Evolutionary conservation across 140 eudicot genomes (phyloP).

Genomic region (Flaveria floridana): DNA sequence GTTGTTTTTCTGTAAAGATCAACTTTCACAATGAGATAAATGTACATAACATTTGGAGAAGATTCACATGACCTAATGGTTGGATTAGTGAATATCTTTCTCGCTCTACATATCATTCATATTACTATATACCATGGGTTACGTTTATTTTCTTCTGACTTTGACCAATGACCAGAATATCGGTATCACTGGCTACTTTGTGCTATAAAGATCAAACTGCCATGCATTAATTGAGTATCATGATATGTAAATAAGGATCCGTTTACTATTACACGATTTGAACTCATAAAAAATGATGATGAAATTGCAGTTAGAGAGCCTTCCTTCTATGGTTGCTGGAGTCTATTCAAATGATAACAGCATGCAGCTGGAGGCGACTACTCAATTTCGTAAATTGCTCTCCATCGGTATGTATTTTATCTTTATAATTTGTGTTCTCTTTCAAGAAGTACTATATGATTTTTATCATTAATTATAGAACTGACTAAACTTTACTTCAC

Average conservation of each 20-base stretch:
- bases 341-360: conserved; percentile 61
- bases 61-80: conserved; percentile 1
- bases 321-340: conserved; percentile 81
- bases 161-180: background rate
- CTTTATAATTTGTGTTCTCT: background rate
- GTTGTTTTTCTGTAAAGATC: background rate
- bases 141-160: background rate
- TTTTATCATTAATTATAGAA: background rate
- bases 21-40: conserved; percentile 11
- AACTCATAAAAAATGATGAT: conserved; percentile 11
- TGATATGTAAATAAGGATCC: background rate
- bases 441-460: background rate
- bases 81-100: conserved; percentile 14
- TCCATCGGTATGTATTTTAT: conserved; percentile 59
- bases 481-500: conserved; percentile 20
- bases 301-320: conserved; percentile 67
- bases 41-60: background rate
- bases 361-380: conserved; percentile 84
- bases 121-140: conserved; percentile 9
- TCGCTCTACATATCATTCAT: background rate
- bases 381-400: conserved; percentile 85
- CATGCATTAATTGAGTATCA: background rate
- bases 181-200: background rate
- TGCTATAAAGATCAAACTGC: conserved; percentile 15
- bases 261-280: background rate